A percentile compares a stretch with the other conserved stretches of the same genome.
These are phyloP conservation scores for Trichoderma breve DNA, from an alignment of 2,329 filamentous ascomycete species.

Conservation along the genomic window DNA sequence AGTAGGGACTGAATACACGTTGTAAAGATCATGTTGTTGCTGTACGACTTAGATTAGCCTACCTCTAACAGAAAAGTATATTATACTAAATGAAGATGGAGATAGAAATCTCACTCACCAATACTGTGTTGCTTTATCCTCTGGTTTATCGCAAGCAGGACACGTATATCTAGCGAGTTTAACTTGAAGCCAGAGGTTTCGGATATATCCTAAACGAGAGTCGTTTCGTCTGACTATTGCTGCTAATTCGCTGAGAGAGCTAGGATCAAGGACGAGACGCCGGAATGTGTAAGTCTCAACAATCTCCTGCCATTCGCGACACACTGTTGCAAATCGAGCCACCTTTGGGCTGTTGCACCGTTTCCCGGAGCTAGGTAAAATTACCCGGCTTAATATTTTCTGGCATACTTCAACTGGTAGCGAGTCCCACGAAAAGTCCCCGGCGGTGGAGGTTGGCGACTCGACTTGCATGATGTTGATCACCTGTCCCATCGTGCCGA, in stretches of 20 bases:
- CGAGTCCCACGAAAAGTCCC: neutral
- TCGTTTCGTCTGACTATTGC: neutral
- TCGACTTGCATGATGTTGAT: neutral
- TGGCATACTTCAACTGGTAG: conserved; percentile 7
- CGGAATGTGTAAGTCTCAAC: conserved; percentile 1
- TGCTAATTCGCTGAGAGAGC: neutral
- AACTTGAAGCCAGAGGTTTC: conserved; percentile 1
- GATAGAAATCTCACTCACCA: neutral
- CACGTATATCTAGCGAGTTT: neutral
- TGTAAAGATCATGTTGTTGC: conserved; percentile 7
- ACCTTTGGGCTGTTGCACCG: neutral
- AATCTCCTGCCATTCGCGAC: conserved; percentile 1
- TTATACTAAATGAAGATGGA: neutral
- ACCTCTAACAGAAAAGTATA: neutral
- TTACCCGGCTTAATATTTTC: neutral
- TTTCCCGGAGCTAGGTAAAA: neutral
- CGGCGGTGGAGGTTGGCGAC: neutral
- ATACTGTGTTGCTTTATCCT: neutral
- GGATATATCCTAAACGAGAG: neutral
- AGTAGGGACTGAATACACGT: conserved; percentile 7
- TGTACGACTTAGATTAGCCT: neutral
- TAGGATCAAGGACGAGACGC: neutral
- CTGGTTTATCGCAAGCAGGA: neutral
- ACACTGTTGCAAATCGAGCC: neutral
- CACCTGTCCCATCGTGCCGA: neutral